These are phyloP conservation scores for Aureobasidium pullulans DNA, from an alignment of 2,329 filamentous ascomycete species.

Conservation along the genomic window DNA sequence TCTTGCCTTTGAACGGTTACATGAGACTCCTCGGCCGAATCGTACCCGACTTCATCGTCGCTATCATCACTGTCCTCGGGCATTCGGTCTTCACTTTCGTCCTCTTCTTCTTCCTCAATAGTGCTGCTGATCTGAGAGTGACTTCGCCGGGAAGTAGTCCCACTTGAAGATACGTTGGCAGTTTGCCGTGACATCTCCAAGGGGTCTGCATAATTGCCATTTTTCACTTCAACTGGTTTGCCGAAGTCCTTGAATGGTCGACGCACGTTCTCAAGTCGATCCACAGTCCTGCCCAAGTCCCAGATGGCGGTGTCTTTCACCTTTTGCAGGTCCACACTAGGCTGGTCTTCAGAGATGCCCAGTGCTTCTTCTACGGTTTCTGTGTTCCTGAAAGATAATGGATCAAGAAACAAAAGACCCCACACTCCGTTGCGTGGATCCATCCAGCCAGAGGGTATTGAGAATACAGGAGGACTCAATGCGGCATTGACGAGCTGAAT, in stretches of 20 bases:
- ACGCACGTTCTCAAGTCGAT: not conserved
- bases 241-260: not conserved
- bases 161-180: not conserved
- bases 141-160: not conserved
- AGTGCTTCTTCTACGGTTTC: slow-evolving; percentile 12
- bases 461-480: not conserved
- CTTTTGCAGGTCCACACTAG: not conserved
- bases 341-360: not conserved
- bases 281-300: slow-evolving; percentile 25
- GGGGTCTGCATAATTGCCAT: slow-evolving; percentile 5
- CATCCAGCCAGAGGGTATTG: slow-evolving; percentile 7
- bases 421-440: slow-evolving; percentile 29
- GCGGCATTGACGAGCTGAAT: slow-evolving; percentile 5
- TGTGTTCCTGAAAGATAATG: slow-evolving; percentile 25
- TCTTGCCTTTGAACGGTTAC: slow-evolving; percentile 18
- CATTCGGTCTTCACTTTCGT: not conserved
- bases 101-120: slow-evolving; percentile 5
- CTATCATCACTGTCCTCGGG: slow-evolving; percentile 6
- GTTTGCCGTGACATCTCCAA: not conserved
- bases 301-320: slow-evolving; percentile 17
- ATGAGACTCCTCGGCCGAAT: not conserved
- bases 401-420: slow-evolving; percentile 32
- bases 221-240: not conserved
- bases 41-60: not conserved
- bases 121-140: not conserved